Evolutionary conservation across 768 basidiomycete species (phyloP), one percentile per base, ranked within the genome.

Genomic region (Russula virescens): DNA sequence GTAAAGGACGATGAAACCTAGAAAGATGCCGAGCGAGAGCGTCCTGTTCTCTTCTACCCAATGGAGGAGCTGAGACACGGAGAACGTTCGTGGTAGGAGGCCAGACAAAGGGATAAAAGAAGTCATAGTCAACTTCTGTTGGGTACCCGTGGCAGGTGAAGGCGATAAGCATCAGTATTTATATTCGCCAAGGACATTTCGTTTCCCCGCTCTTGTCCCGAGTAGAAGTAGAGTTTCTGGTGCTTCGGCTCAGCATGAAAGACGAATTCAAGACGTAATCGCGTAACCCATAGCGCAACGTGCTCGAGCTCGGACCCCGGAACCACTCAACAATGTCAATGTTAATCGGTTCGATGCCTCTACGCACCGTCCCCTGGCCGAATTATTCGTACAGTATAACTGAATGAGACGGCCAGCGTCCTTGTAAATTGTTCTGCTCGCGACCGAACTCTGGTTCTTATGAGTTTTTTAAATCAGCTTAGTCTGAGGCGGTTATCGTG

Each of bases 11-110:
- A 21, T 1, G n/a, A 55, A 26, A 14, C 62, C 62, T 11, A 58
- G 42, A 38, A 63, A 14, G 47, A 63, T 42, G 25, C 64, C 62
- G n/a, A 64, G 46, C 5, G 56, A 65, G 13, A 63, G 55, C 9
- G 50, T 45, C 38, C 28, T 63, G 46, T 63, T 63, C 40, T 63
- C 61, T 26, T 49, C 46, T n/a, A 18, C 50, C 23, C 13, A 31
- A 26, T 58, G 38, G 16, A 53, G 2, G 19, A 58, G 28, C 11
- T 58, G 26, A 16, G 58, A 48, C 26, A 45, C 23, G 19, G 52
- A 60, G 28, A 38, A 49, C 18, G 23, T n/a, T 5, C 16, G 8
- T 42, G 43, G 18, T 42, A 49, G 18, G 26, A 34, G 16, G 5
- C 45, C 47, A 26, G 50, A 35, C 13, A 65, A 43, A 28, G 55